Evolutionary conservation across 345 rosid species (phyloP).

Genomic region (Rhodomyrtus tomentosa): DNA sequence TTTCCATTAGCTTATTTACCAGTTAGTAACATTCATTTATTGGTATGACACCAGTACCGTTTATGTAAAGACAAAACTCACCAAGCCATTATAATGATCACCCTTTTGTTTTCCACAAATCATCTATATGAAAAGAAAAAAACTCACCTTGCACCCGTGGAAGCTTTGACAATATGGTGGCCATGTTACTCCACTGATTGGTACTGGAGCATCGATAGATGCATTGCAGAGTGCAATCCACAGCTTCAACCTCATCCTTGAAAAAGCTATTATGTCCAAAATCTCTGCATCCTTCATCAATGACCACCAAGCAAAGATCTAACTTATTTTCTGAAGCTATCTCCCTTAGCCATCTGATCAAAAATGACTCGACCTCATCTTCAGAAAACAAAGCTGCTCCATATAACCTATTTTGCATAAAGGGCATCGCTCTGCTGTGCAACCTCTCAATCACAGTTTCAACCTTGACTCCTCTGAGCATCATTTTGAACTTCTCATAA

Average conservation of each 20-base stretch:
- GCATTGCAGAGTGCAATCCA: conserved; percentile 78
- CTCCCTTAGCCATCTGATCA: conserved; percentile 88
- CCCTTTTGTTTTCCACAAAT: background rate
- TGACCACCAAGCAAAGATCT: conserved; percentile 63
- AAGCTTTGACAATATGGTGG: conserved; percentile 70
- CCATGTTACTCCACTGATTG: conserved; percentile 82
- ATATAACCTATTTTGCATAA: conserved; percentile 42
- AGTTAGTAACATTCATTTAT: background rate
- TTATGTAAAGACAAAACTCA: background rate
- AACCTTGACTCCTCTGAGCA: conserved; percentile 58
- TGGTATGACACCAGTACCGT: background rate
- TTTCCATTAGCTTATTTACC: background rate
- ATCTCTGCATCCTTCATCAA: conserved; percentile 79
- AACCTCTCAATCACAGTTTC: conserved; percentile 54
- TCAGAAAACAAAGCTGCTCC: conserved; percentile 4
- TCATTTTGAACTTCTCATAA: conserved; percentile 69
- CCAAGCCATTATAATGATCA: background rate
- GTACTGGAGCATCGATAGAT: conserved; percentile 59
- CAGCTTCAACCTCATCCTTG: conserved; percentile 60
- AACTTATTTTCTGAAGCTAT: conserved; percentile 55
- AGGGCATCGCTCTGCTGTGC: conserved; percentile 63
- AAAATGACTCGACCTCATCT: conserved; percentile 45
- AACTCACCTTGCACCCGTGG: conserved; percentile 61
- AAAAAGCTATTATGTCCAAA: conserved; percentile 40
- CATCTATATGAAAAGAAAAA: background rate